These are phyloP conservation scores for Micractinium sp. DNA, from an alignment of 139 green algal species.

Conservation along the genomic window DNA sequence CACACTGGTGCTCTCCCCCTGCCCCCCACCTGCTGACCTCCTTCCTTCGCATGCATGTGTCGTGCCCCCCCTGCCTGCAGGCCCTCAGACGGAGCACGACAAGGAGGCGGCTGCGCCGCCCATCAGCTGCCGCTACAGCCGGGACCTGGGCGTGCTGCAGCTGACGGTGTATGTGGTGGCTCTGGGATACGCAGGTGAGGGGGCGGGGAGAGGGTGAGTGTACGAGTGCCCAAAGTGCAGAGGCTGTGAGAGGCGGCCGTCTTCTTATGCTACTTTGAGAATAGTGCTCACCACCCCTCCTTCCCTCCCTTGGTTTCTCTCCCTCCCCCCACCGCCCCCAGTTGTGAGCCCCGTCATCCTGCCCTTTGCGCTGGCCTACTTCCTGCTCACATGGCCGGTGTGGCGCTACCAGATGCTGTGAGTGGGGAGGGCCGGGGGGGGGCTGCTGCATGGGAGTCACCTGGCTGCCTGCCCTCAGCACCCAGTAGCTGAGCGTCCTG, in stretches of 20 bases:
- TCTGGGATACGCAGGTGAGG: background rate
- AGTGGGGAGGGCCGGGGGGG: conserved; percentile 20
- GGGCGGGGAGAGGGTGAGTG: background rate
- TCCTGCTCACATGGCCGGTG: conserved; percentile 50
- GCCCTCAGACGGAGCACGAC: conserved; percentile 34
- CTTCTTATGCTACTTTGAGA: no score
- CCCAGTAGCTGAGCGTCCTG: background rate
- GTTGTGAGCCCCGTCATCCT: conserved; percentile 76
- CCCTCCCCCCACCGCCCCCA: conserved; percentile 38
- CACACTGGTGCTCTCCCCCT: background rate
- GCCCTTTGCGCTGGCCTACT: conserved; percentile 65
- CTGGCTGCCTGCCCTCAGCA: background rate
- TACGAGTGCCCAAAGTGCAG: background rate
- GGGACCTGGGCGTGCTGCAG: conserved; percentile 44
- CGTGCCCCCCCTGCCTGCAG: conserved; percentile 9
- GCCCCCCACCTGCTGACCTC: background rate
- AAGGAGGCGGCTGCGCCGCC: conserved; percentile 17
- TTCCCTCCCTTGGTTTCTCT: background rate
- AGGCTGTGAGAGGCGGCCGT: no score
- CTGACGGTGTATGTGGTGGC: conserved; percentile 30
- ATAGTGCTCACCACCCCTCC: background rate
- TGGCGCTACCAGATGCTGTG: conserved; percentile 74
- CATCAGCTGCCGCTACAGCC: conserved; percentile 42
- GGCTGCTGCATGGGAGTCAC: background rate
- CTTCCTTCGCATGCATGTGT: background rate